phyloP scores from a whole-genome alignment of 1,284 basidiomycete species.

The Trichosporon coremiiforme region DNA sequence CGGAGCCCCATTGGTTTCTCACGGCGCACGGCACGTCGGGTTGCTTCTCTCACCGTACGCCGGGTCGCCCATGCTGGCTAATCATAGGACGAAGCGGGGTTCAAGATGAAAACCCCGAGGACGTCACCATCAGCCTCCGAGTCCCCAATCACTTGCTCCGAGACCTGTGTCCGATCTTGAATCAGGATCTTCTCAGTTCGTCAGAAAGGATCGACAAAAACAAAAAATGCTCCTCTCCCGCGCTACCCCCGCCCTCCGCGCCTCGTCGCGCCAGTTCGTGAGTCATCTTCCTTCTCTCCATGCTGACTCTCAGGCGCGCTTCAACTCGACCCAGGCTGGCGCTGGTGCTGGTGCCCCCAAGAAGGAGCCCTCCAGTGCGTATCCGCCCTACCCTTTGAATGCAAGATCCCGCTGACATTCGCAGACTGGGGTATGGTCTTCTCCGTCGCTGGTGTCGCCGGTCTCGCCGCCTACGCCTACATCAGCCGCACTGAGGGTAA shows the following conservation, averaged over 20 bases:
- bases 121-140: slow-evolving; percentile 11
- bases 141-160: not conserved
- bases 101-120: not conserved
- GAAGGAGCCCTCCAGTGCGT: slow-evolving; percentile 6
- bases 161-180: not conserved
- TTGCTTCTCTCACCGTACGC: not conserved
- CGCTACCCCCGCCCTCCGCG: slow-evolving; percentile 28
- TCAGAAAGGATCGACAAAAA: slow-evolving; percentile 6
- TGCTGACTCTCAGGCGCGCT: slow-evolving; percentile 15
- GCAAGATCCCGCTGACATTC: not conserved
- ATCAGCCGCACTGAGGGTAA: slow-evolving; percentile 37
- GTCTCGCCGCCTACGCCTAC: slow-evolving; percentile 50
- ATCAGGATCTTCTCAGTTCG: not conserved
- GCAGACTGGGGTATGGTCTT: slow-evolving; percentile 29
- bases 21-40: not conserved
- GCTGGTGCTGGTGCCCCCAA: not conserved
- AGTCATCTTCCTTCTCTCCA: slow-evolving; percentile 1
- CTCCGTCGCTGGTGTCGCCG: slow-evolving; percentile 24
- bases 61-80: slow-evolving; percentile 2
- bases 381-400: no score
- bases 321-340: slow-evolving; percentile 14
- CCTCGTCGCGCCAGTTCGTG: slow-evolving; percentile 25
- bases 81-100: not conserved
- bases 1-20: slow-evolving; percentile 9
- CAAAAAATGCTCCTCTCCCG: slow-evolving; percentile 28